phyloP scores from a whole-genome alignment of 805 yeast species.

The Wickerhamiella qilinensis region DNA sequence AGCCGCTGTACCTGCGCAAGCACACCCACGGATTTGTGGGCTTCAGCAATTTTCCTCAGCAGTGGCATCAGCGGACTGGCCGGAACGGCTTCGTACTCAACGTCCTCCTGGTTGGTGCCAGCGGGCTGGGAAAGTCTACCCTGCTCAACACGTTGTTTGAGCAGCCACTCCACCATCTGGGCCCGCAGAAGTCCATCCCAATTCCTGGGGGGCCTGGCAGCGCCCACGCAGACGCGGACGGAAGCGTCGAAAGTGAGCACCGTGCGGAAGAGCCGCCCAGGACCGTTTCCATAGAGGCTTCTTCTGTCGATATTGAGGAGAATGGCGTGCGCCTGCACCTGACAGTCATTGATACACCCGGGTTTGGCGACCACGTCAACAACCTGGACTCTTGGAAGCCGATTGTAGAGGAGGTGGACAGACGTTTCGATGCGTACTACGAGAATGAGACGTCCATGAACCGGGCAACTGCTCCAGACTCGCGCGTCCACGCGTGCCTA shows the following conservation, averaged over 20 bases:
- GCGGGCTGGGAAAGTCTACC: slow-evolving; percentile 87
- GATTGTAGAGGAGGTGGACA: slow-evolving; percentile 73
- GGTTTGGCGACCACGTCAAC: slow-evolving; percentile 83
- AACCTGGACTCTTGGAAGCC: slow-evolving; percentile 76
- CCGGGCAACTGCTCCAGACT: slow-evolving; percentile 56
- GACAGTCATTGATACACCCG: slow-evolving; percentile 79
- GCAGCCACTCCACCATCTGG: slow-evolving; percentile 36
- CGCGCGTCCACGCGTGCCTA: slow-evolving; percentile 81
- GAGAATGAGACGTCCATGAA: slow-evolving; percentile 77
- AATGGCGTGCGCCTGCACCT: slow-evolving; percentile 78
- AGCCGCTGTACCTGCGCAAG: slow-evolving; percentile 52
- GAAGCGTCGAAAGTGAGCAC: slow-evolving; percentile 22
- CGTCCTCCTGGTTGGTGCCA: slow-evolving; percentile 67
- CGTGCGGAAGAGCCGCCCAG: slow-evolving; percentile 4
- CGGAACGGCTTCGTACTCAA: slow-evolving; percentile 82
- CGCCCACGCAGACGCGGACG: neutral
- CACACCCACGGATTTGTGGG: slow-evolving; percentile 89
- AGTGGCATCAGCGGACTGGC: slow-evolving; percentile 92
- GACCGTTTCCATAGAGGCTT: slow-evolving; percentile 42
- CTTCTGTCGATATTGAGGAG: slow-evolving; percentile 68
- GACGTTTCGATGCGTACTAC: slow-evolving; percentile 72
- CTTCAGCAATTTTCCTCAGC: slow-evolving; percentile 93
- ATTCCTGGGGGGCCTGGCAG: neutral
- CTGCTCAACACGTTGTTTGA: slow-evolving; percentile 81
- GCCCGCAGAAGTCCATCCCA: slow-evolving; percentile 13